phyloP scores from a whole-genome alignment of 768 basidiomycete species.

The Russula vinacea region DNA sequence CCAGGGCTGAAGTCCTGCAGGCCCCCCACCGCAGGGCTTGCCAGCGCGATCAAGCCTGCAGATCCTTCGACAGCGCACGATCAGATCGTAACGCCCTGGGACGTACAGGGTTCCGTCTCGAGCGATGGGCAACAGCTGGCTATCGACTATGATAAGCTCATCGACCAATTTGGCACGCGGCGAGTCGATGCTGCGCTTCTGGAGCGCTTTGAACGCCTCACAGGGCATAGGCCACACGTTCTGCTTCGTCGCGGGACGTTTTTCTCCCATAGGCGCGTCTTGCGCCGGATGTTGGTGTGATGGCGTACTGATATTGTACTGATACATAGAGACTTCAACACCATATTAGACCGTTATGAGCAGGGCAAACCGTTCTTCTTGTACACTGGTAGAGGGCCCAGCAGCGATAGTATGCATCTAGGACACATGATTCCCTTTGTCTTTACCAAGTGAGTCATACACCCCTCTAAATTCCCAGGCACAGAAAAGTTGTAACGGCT shows the following conservation, averaged over 20 bases:
- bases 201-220: constrained; percentile 85
- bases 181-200: constrained; percentile 72
- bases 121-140: constrained; percentile 86
- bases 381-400: constrained; percentile 96
- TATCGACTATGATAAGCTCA: constrained; percentile 95
- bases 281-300: background rate
- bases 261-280: constrained; percentile 88
- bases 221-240: constrained; percentile 83
- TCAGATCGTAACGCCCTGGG: constrained; percentile 96
- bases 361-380: constrained; percentile 96
- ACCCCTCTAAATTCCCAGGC: background rate
- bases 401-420: constrained; percentile 94
- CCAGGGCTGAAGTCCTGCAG: background rate
- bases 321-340: constrained; percentile 75
- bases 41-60: constrained; percentile 36
- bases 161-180: constrained; percentile 91
- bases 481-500: constrained; percentile 1
- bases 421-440: constrained; percentile 97
- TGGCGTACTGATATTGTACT: constrained; percentile 3
- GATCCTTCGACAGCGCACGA: constrained; percentile 40
- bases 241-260: constrained; percentile 90
- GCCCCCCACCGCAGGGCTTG: constrained; percentile 14
- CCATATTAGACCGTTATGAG: constrained; percentile 92
- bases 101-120: constrained; percentile 88
- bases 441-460: constrained; percentile 80